Conservation (phyloP, 495 filamentous ascomycete genomes). For the Neurospora sp. region DNA sequence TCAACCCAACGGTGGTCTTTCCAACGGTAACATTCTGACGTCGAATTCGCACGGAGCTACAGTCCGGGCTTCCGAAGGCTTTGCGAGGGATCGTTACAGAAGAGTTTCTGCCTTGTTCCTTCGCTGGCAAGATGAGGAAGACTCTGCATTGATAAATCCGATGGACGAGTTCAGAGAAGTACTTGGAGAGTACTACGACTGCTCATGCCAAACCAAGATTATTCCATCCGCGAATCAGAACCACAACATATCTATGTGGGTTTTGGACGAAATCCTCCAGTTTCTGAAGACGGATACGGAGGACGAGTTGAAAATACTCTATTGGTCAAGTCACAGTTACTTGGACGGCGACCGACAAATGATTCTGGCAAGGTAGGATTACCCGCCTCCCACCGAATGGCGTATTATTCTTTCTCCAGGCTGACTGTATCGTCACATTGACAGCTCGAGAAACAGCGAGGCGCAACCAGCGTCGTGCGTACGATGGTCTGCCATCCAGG, state of each 20-base stretch:
- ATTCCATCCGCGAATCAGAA: conserved; percentile 22
- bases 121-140: conserved; percentile 38
- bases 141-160: conserved; percentile 20
- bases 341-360: conserved; percentile 36
- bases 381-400: neutral
- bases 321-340: conserved; percentile 38
- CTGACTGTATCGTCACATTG: neutral
- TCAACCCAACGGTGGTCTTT: neutral
- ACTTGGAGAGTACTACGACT: conserved; percentile 34
- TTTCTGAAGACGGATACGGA: conserved; percentile 6
- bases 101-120: conserved; percentile 33
- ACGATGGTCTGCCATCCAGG: conserved; percentile 38
- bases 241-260: conserved; percentile 24
- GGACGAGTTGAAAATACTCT: conserved; percentile 38
- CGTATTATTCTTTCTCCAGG: neutral
- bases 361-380: conserved; percentile 35
- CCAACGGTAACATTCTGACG: neutral
- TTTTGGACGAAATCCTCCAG: conserved; percentile 30
- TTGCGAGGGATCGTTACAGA: conserved; percentile 23
- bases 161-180: conserved; percentile 31
- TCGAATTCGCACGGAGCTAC: neutral
- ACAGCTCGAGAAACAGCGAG: conserved; percentile 32
- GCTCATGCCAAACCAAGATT: conserved; percentile 27
- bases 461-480: conserved; percentile 23
- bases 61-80: neutral